Evolutionary conservation across 768 basidiomycete species (phyloP).

Genomic region (Boletus reticulatus): DNA sequence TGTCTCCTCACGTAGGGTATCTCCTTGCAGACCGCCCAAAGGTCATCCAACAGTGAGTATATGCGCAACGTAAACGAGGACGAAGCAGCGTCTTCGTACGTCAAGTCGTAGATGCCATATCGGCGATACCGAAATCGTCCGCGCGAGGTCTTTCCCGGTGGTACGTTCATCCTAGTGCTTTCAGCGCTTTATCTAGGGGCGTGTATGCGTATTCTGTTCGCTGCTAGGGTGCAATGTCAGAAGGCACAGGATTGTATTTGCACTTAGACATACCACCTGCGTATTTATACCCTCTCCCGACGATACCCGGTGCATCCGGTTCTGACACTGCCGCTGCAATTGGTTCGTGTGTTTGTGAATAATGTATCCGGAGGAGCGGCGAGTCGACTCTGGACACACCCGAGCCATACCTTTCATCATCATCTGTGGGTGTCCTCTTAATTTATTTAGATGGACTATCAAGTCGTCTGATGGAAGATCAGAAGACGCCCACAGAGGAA

Average conservation of each 20-base stretch:
- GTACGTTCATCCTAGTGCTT: background rate
- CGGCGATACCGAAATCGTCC: slow-evolving; percentile 12
- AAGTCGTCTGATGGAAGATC: slow-evolving; percentile 1
- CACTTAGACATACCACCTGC: background rate
- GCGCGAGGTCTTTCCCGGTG: background rate
- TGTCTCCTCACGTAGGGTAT: slow-evolving; percentile 4
- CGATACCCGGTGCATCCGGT: background rate
- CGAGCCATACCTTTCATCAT: background rate
- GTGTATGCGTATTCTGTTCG: background rate
- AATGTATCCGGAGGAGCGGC: background rate
- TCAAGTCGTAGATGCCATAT: slow-evolving; percentile 22
- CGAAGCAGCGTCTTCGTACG: slow-evolving; percentile 15
- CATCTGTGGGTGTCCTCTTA: slow-evolving; percentile 10
- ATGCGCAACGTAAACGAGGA: background rate
- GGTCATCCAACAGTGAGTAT: background rate
- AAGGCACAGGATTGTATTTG: background rate
- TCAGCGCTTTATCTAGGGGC: background rate
- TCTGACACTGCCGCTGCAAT: slow-evolving; percentile 6
- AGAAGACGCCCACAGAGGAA: slow-evolving; percentile 10
- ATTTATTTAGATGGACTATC: background rate
- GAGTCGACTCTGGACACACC: background rate
- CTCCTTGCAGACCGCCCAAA: background rate
- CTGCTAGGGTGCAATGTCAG: background rate
- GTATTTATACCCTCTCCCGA: slow-evolving; percentile 11
- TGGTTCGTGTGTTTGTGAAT: background rate